A percentile compares a stretch with the other conserved stretches of the same genome.
These are phyloP conservation scores for Plasmodium cynomolgi DNA, from an alignment of 169 alveolate genomes.

Conservation along the genomic window DNA sequence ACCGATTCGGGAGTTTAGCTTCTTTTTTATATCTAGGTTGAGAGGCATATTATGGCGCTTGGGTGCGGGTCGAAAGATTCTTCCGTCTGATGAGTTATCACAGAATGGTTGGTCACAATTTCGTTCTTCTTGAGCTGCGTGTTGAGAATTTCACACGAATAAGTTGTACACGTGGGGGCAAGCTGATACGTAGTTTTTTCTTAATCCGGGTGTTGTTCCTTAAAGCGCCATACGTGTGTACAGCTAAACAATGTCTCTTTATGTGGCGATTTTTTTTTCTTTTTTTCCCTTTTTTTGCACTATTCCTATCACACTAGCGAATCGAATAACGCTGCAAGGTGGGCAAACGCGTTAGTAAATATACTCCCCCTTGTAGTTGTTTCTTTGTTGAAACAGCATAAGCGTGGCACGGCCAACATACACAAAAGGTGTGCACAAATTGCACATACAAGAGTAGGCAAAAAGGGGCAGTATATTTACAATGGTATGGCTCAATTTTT, in stretches of 20 bases:
- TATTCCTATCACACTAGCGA: neutral
- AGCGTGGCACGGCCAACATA: constrained; percentile 1
- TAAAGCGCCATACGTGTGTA: neutral
- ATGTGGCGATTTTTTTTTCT: no score
- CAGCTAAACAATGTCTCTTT: neutral
- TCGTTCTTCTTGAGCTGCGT: neutral
- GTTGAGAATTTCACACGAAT: neutral
- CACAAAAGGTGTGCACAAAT: neutral
- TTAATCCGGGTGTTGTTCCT: neutral
- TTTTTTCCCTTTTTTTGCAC: no score
- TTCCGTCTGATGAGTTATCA: neutral
- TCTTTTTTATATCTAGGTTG: constrained; percentile 94
- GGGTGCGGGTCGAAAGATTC: neutral
- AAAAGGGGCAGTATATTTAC: neutral
- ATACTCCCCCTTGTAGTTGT: neutral
- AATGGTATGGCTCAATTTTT: neutral
- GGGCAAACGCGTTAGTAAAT: neutral
- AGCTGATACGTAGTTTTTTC: neutral
- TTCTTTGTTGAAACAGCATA: neutral
- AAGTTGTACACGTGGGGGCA: neutral
- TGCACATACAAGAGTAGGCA: neutral
- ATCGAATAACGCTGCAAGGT: neutral
- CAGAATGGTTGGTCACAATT: neutral
- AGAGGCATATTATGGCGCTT: constrained; percentile 88
- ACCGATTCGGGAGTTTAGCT: constrained; percentile 93